Percentiles rank a stretch among this genome's conserved stretches.
Conservation (phyloP, 108 stramenopile genomes). For the Cyclotella baltica region DNA sequence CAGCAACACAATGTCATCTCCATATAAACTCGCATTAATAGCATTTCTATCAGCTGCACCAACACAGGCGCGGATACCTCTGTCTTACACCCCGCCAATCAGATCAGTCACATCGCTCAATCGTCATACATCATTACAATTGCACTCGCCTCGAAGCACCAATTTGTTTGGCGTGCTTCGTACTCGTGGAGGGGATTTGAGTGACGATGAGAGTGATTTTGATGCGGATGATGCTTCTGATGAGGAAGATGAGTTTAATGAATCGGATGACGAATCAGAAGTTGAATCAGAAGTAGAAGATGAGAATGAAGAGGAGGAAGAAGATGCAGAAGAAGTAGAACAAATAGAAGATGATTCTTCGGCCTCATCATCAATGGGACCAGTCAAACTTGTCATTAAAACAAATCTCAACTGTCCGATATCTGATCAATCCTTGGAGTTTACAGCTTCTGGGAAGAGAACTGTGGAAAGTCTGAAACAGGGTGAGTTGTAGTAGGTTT, state of each 20-base stretch:
- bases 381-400: slow-evolving; percentile 63
- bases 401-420: slow-evolving; percentile 60
- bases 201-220: background rate
- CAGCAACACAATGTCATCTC: too few relatives aligned
- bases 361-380: slow-evolving; percentile 18
- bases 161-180: background rate
- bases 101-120: background rate
- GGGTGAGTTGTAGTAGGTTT: slow-evolving; percentile 34
- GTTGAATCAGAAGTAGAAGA: slow-evolving; percentile 35
- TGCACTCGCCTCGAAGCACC: background rate
- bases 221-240: background rate
- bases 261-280: slow-evolving; percentile 19
- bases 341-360: slow-evolving; percentile 36
- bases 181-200: background rate
- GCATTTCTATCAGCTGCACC: background rate
- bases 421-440: slow-evolving; percentile 70
- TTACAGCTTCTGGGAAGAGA: slow-evolving; percentile 64
- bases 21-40: too few relatives aligned
- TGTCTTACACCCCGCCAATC: background rate
- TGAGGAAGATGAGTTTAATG: slow-evolving; percentile 37
- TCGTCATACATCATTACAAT: background rate
- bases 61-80: background rate
- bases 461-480: slow-evolving; percentile 65
- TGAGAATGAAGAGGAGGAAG: slow-evolving; percentile 45
- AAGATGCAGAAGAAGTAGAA: slow-evolving; percentile 16